Evolutionary conservation across 106 monocot species (phyloP), one percentile per base, ranked within the genome.

Genomic region (Hemerocallis citrina): DNA sequence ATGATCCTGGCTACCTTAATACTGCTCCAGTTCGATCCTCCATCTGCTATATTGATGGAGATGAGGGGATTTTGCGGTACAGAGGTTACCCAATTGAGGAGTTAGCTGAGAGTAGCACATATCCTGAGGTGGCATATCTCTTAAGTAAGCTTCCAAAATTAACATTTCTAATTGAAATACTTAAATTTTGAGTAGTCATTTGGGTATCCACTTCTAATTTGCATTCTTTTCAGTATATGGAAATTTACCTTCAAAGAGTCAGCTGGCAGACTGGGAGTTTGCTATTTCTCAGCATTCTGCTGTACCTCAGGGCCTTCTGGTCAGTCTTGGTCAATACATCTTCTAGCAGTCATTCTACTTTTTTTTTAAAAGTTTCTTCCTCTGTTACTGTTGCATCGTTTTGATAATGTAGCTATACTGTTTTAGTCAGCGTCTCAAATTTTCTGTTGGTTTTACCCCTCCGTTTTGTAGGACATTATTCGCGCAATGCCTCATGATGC

Each of bases 21-120:
- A 92, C 98, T 23, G 92, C 98, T 57, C 98, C 92, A 3, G 92
- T 99, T 8, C 71, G 85, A 5, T 92, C 98, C 1, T 70, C 98
- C 22, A 87, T 99, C 45, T 82, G 79, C 57, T 99, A 92, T 55
- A 99, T 99, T 62, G 98, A 99, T 69, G 98, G 98, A 59, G 98
- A 99, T 62, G 88, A 92, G 56, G 98, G 98, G 39, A 92, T 99
- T 61, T 85, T 99, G 41, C 72, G 85, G 24, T 99, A 99, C 63
- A 88, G 98, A 52, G 98, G 98, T 14, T 99, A 92, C 52, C 88
- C 98, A 22, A 99, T 92, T 28, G 98, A 99, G 77, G 98, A 99
- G 61, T 71, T 92, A 59, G 84, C 98, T 63, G 88, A 92, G 60
- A 88, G 70, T 45, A 92, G 92, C 72, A 72, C 98, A n/a, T 99